A percentile compares a stretch with the other conserved stretches of the same genome.
These are phyloP conservation scores for Calonectria ilicicola DNA, from an alignment of 2,329 filamentous ascomycete species.

Conservation along the genomic window DNA sequence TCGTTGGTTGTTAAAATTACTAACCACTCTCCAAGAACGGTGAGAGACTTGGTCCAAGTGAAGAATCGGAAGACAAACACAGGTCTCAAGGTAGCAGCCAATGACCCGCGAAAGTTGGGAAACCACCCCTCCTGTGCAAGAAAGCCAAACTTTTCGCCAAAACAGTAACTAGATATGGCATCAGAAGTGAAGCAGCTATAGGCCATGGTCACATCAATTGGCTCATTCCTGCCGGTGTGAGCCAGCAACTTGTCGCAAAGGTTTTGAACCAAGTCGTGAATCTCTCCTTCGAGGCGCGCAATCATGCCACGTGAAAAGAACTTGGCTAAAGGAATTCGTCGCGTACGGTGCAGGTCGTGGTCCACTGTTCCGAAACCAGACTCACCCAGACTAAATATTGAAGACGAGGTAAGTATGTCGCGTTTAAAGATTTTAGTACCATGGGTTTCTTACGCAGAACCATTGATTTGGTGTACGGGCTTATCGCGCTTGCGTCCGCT, in stretches of 20 bases:
- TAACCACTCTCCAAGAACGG: constrained; percentile 8
- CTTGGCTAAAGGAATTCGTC: constrained; percentile 2
- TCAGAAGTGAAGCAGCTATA: constrained; percentile 14
- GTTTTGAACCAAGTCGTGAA: not conserved
- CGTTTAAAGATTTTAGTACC: too few species aligned
- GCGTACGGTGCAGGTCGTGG: constrained; percentile 6
- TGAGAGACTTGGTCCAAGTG: constrained; percentile 11
- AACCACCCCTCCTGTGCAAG: constrained; percentile 7
- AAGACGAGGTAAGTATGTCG: not conserved
- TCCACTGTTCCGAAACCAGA: constrained; percentile 11
- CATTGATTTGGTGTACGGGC: constrained; percentile 11
- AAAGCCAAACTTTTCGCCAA: constrained; percentile 6
- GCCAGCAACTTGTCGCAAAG: constrained; percentile 14
- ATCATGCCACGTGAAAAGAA: constrained; percentile 10
- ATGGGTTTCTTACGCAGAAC: not conserved
- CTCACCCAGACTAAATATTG: not conserved
- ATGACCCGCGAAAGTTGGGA: constrained; percentile 4
- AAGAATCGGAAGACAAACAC: constrained; percentile 7
- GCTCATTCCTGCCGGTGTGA: not conserved
- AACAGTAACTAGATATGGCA: constrained; percentile 10
- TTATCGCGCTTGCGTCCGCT: constrained; percentile 15
- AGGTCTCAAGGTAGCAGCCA: not conserved
- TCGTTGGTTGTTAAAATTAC: not conserved
- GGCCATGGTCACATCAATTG: constrained; percentile 7
- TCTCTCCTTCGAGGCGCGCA: not conserved